A percentile compares a stretch with the other conserved stretches of the same genome.
Evolutionary conservation across 1,139 yeast genomes (phyloP).

Genomic region (Zygotorulaspora mrakii): DNA sequence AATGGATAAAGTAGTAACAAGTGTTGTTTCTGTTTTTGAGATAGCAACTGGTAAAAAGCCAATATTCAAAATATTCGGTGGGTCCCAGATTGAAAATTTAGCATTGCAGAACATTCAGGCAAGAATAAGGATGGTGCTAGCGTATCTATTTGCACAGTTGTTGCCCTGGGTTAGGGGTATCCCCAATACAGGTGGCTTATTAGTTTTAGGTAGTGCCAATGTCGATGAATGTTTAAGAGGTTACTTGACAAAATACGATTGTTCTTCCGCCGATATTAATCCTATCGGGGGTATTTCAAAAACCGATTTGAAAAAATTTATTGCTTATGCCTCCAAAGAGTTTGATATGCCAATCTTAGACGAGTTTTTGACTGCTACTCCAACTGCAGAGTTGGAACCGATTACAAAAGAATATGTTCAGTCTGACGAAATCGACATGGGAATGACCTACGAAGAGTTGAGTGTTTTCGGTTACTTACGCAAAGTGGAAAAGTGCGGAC

Average conservation of each 20-base stretch:
- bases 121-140: conserved; percentile 86
- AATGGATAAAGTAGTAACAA: conserved; percentile 77
- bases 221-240: conserved; percentile 98
- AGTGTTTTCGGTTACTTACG: conserved; percentile 88
- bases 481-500: conserved; percentile 92
- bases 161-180: conserved; percentile 88
- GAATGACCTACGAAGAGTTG: conserved; percentile 92
- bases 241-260: conserved; percentile 91
- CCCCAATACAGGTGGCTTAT: conserved; percentile 57
- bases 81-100: conserved; percentile 81
- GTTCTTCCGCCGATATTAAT: conserved; percentile 93
- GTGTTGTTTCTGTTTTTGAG: conserved; percentile 73
- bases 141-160: conserved; percentile 88
- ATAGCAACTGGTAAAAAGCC: conserved; percentile 89
- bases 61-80: conserved; percentile 87
- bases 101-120: conserved; percentile 97
- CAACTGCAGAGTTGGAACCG: conserved; percentile 97
- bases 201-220: conserved; percentile 92
- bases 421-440: conserved; percentile 97
- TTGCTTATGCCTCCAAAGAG: conserved; percentile 65
- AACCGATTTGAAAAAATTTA: conserved; percentile 82
- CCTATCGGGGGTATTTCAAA: conserved; percentile 98
- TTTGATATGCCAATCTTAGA: conserved; percentile 74
- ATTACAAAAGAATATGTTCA: conserved; percentile 88
- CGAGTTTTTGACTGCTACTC: conserved; percentile 82